phyloP scores from a whole-genome alignment of 1,139 yeast species.

The Hansenula lynferdii region DNA sequence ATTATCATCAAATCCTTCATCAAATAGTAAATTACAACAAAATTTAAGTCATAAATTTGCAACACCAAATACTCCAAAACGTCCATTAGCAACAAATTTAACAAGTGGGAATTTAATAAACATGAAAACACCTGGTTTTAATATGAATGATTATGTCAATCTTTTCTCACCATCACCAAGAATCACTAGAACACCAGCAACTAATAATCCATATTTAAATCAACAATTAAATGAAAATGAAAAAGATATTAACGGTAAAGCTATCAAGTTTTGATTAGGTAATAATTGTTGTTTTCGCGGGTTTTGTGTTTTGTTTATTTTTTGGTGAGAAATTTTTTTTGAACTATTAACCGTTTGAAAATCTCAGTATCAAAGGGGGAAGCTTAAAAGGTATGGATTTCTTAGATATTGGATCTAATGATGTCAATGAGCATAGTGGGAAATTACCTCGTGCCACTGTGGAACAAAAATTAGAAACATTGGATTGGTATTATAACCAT shows the following conservation, averaged over 20 bases:
- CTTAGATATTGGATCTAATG: too few relatives aligned
- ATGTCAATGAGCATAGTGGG: conserved; percentile 3
- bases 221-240: conserved; percentile 4
- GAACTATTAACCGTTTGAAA: too few relatives aligned
- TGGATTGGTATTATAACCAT: conserved; percentile 28
- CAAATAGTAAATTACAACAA: conserved; percentile 2
- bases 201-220: not conserved
- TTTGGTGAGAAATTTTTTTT: too few relatives aligned
- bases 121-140: conserved; percentile 66
- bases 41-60: conserved; percentile 9
- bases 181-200: conserved; percentile 14
- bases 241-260: conserved; percentile 21
- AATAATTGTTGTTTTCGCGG: not conserved
- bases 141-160: conserved; percentile 74
- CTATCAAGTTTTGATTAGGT: conserved; percentile 21
- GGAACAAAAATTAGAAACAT: conserved; percentile 28
- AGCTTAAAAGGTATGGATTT: too few relatives aligned
- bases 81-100: too few relatives aligned
- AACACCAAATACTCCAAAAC: conserved; percentile 28
- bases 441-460: conserved; percentile 29
- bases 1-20: conserved; percentile 9
- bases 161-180: conserved; percentile 14
- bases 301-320: not conserved
- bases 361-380: too few relatives aligned
- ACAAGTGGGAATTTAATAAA: not conserved